Evolutionary conservation across 169 alveolate genomes (phyloP).

Genomic region (Babesia ovata): DNA sequence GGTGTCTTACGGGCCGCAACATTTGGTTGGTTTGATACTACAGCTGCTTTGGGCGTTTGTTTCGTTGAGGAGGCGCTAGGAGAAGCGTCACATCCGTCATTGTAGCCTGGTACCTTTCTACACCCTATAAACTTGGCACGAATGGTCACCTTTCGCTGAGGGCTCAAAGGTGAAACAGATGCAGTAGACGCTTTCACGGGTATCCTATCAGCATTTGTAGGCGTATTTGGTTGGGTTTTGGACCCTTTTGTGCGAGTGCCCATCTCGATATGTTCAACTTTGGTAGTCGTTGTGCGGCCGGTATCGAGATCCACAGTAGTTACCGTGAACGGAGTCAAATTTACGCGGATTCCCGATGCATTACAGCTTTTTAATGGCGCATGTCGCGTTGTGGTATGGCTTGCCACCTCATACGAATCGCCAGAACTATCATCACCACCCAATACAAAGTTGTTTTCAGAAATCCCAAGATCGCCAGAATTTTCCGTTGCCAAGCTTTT

Average conservation of each 20-base stretch:
- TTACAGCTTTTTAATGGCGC: no score
- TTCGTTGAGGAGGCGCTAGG: neutral
- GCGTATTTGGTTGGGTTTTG: neutral
- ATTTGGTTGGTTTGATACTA: neutral
- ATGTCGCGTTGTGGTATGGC: no score
- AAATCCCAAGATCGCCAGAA: neutral
- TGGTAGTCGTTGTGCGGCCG: neutral
- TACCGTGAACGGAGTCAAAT: neutral
- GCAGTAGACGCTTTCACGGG: neutral
- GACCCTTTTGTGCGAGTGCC: neutral
- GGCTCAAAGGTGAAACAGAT: neutral
- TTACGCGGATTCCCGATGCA: neutral
- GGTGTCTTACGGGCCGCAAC: neutral
- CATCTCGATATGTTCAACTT: neutral
- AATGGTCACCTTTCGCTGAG: conserved; percentile 4
- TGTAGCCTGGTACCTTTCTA: neutral
- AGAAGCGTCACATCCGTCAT: neutral
- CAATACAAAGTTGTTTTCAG: neutral
- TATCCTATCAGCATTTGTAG: neutral
- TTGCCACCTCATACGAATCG: no score
- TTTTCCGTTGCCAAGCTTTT: neutral
- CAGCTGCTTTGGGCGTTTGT: neutral
- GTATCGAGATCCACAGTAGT: conserved; percentile 14
- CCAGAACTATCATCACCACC: neutral
- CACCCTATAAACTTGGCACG: conserved; percentile 5